phyloP scores from a whole-genome alignment of 768 basidiomycete species.

The Omphalotus guepiniiformis region DNA sequence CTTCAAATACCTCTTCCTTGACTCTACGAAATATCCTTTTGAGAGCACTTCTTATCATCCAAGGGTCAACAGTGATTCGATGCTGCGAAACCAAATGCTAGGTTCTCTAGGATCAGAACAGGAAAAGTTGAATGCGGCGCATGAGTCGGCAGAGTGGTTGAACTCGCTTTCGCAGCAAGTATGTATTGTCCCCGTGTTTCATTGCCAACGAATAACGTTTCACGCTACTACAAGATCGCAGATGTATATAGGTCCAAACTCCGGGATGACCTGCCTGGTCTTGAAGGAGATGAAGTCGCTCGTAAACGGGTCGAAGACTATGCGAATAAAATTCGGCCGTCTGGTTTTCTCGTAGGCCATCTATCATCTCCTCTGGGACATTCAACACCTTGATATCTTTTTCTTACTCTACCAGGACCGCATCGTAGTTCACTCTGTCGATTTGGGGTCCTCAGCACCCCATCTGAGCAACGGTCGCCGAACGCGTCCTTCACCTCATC shows the following conservation, averaged over 20 bases:
- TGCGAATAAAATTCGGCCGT: conserved; percentile 73
- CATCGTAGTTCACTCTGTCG: conserved; percentile 80
- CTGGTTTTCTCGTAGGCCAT: conserved; percentile 56
- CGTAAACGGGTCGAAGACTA: conserved; percentile 75
- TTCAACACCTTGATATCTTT: neutral
- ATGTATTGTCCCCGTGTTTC: neutral
- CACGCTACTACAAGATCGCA: conserved; percentile 44
- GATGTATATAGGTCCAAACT: conserved; percentile 76
- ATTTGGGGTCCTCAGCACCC: conserved; percentile 81
- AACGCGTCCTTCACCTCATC: conserved; percentile 25
- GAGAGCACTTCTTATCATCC: conserved; percentile 59
- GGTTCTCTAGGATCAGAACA: conserved; percentile 21
- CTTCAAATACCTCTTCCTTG: conserved; percentile 94
- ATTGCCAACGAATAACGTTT: conserved; percentile 4
- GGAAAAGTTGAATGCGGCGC: conserved; percentile 18
- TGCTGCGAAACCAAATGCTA: conserved; percentile 33
- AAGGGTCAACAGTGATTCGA: conserved; percentile 44
- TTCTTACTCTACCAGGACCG: conserved; percentile 57
- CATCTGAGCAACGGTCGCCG: conserved; percentile 67
- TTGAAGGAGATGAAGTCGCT: conserved; percentile 81
- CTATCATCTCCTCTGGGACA: neutral
- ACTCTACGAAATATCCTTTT: conserved; percentile 58
- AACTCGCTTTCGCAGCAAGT: conserved; percentile 81
- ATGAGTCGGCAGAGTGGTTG: conserved; percentile 89
- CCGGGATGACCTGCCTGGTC: conserved; percentile 61